A percentile compares a stretch with the other conserved stretches of the same genome.
phyloP scores from a whole-genome alignment of 176 grass and related monocot species.

The Bonia amplexicaulis region DNA sequence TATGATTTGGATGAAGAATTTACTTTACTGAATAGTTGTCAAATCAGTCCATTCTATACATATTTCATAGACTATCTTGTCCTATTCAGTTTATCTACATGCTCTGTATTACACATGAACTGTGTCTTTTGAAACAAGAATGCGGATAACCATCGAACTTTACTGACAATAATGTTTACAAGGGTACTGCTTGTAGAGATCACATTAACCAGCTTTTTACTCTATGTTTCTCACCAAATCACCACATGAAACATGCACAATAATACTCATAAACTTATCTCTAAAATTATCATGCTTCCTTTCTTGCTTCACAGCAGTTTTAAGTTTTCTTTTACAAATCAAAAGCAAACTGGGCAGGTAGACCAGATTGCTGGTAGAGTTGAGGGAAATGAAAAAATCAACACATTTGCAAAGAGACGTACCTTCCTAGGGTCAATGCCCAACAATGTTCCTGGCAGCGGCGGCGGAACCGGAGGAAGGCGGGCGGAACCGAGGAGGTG shows the following conservation, averaged over 20 bases:
- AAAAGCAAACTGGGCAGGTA: background rate
- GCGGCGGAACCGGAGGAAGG: too few relatives aligned
- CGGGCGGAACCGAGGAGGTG: too few relatives aligned
- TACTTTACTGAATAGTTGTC: background rate
- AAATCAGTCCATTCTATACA: background rate
- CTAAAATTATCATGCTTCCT: too few relatives aligned
- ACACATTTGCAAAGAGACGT: background rate
- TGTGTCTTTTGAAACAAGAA: background rate
- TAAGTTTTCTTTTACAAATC: background rate
- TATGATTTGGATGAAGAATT: background rate
- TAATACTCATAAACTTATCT: background rate
- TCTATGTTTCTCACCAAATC: background rate
- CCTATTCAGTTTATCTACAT: background rate
- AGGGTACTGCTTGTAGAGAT: too few relatives aligned
- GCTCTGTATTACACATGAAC: background rate
- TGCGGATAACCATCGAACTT: background rate
- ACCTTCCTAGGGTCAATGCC: conserved; percentile 97
- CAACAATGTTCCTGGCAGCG: conserved; percentile 77
- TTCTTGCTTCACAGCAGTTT: background rate
- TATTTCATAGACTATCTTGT: background rate
- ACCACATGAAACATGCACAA: background rate
- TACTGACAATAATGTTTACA: background rate
- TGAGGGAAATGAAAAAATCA: background rate
- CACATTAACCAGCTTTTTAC: too few relatives aligned
- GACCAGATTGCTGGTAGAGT: background rate